Evolutionary conservation across 345 rosid species (phyloP).

Genomic region (Gossypium anomalum): DNA sequence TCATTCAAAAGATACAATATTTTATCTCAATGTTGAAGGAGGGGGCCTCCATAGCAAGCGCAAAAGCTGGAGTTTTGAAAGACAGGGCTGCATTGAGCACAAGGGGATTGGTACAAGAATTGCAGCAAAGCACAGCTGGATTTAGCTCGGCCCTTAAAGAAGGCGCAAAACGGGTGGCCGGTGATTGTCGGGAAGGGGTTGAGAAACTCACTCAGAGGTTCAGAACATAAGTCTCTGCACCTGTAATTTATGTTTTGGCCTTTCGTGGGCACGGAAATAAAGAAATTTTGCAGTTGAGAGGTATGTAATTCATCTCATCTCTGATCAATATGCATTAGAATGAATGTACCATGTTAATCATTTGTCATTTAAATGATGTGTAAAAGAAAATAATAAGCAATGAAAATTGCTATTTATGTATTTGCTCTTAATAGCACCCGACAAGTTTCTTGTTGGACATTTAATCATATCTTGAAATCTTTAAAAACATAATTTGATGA

Average conservation of each 20-base stretch:
- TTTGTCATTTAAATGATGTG: background rate
- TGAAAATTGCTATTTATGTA: background rate
- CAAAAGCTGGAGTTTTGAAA: slow-evolving; percentile 30
- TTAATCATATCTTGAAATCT: too few relatives aligned
- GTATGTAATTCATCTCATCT: background rate
- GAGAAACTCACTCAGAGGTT: slow-evolving; percentile 65
- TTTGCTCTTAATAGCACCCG: background rate
- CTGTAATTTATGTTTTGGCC: background rate
- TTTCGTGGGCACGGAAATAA: slow-evolving; percentile 9
- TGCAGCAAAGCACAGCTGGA: slow-evolving; percentile 51
- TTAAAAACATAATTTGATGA: too few relatives aligned
- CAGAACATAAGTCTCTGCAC: slow-evolving; percentile 28
- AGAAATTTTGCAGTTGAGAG: slow-evolving; percentile 18
- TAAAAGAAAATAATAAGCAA: background rate
- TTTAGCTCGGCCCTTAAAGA: slow-evolving; percentile 47
- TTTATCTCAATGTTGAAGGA: slow-evolving; percentile 44
- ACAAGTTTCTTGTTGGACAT: too few relatives aligned
- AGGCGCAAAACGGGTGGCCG: slow-evolving; percentile 50
- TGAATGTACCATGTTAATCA: background rate
- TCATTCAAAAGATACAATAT: slow-evolving; percentile 41
- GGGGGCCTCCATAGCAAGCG: slow-evolving; percentile 29
- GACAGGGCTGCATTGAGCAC: slow-evolving; percentile 25
- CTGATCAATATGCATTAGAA: background rate
- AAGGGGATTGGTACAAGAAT: slow-evolving; percentile 31
- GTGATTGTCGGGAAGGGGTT: slow-evolving; percentile 60